A percentile compares a stretch with the other conserved stretches of the same genome.
These are phyloP conservation scores for Thelonectria discophora DNA, from an alignment of 2,329 filamentous ascomycete species.

Conservation along the genomic window DNA sequence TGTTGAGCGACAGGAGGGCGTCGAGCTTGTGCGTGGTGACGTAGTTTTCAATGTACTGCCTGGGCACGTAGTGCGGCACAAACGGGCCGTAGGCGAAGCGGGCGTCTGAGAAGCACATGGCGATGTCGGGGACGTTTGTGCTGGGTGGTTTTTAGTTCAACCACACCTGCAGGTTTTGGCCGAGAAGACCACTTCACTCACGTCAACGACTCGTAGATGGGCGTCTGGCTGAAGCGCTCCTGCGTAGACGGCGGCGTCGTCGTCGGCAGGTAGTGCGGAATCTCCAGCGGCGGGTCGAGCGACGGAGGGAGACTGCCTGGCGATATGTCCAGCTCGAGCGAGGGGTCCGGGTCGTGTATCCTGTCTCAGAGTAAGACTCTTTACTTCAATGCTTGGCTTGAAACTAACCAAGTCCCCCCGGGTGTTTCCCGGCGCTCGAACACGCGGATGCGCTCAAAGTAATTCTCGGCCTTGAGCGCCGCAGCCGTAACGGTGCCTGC, in stretches of 20 bases:
- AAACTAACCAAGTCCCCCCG: conserved; percentile 55
- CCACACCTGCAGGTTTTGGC: too few species aligned
- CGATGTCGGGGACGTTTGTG: conserved; percentile 65
- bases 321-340: conserved; percentile 47
- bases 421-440: conserved; percentile 55
- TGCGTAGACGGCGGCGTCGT: conserved; percentile 52
- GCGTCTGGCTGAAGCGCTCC: conserved; percentile 57
- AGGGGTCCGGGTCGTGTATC: conserved; percentile 59
- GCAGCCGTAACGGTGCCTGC: conserved; percentile 58
- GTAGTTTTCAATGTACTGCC: conserved; percentile 65
- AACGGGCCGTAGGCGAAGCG: conserved; percentile 65
- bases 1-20: conserved; percentile 56
- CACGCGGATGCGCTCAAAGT: conserved; percentile 52
- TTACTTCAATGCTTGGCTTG: too few species aligned
- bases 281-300: conserved; percentile 55
- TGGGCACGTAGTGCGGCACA: conserved; percentile 62
- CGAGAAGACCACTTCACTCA: conserved; percentile 39
- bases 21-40: conserved; percentile 61
- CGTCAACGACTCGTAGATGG: conserved; percentile 62
- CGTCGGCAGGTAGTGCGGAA: conserved; percentile 54
- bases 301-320: conserved; percentile 54
- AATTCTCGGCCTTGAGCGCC: conserved; percentile 56
- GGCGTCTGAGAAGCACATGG: conserved; percentile 64
- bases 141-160: conserved; percentile 33
- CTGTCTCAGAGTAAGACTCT: conserved; percentile 43